A percentile compares a stretch with the other conserved stretches of the same genome.
Conservation (phyloP, 257 asterid genomes). For the Paulownia fortunei region DNA sequence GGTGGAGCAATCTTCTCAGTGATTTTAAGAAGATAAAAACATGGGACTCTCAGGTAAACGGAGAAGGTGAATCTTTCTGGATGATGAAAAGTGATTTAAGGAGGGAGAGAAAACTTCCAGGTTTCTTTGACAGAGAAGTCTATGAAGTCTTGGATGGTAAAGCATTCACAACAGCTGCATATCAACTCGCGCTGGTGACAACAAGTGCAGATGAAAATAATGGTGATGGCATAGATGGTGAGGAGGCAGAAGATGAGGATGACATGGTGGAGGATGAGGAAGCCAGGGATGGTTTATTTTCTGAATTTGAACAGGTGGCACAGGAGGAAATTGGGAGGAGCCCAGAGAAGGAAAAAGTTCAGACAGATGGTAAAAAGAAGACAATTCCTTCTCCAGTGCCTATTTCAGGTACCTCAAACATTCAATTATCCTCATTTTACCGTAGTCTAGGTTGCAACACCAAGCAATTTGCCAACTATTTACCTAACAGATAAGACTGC, state of each 20-base stretch:
- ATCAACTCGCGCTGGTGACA: slow-evolving; percentile 51
- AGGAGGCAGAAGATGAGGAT: slow-evolving; percentile 45
- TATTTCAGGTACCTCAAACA: slow-evolving; percentile 60
- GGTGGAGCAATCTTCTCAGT: slow-evolving; percentile 85
- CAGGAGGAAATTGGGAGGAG: slow-evolving; percentile 34
- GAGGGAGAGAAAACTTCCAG: slow-evolving; percentile 65
- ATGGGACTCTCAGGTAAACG: slow-evolving; percentile 51
- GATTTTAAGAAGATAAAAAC: slow-evolving; percentile 78
- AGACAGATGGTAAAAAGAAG: slow-evolving; percentile 36
- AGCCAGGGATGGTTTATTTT: slow-evolving; percentile 22
- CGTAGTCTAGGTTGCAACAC: not conserved
- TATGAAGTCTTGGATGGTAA: slow-evolving; percentile 65
- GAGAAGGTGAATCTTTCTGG: slow-evolving; percentile 63
- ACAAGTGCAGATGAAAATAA: slow-evolving; percentile 39
- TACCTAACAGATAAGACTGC: not conserved
- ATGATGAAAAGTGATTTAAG: slow-evolving; percentile 67
- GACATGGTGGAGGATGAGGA: slow-evolving; percentile 47
- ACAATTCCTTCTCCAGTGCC: slow-evolving; percentile 64
- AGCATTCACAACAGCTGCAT: slow-evolving; percentile 26
- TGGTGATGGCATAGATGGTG: slow-evolving; percentile 36
- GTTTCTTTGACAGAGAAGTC: slow-evolving; percentile 64
- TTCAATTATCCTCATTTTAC: not conserved
- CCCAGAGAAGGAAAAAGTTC: slow-evolving; percentile 31
- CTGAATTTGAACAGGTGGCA: slow-evolving; percentile 32
- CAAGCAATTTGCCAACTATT: not conserved